A percentile compares a stretch with the other conserved stretches of the same genome.
These are phyloP conservation scores for Boletales sp. DNA, from an alignment of 768 basidiomycete species.

Conservation along the genomic window DNA sequence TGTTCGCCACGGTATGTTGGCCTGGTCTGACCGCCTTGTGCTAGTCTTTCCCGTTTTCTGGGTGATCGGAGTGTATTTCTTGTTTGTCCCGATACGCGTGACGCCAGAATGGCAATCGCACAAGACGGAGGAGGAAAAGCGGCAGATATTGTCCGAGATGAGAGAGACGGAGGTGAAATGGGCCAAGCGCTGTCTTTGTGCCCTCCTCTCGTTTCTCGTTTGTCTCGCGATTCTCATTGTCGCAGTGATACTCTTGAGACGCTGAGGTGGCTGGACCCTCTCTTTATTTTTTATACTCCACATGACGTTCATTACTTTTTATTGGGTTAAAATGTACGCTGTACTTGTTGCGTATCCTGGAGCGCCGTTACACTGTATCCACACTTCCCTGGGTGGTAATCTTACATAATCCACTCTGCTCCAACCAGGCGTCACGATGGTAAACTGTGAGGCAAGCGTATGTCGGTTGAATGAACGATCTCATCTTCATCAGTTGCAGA, in stretches of 20 bases:
- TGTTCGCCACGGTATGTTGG: not conserved
- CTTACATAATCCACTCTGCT: not conserved
- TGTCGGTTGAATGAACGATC: not conserved
- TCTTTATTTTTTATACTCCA: not conserved
- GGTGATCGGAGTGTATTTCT: slow-evolving; percentile 55
- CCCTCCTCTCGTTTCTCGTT: slow-evolving; percentile 44
- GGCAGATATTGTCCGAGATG: slow-evolving; percentile 44
- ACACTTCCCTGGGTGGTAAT: no score
- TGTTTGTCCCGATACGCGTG: slow-evolving; percentile 48
- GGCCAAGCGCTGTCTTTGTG: slow-evolving; percentile 54
- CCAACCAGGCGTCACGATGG: slow-evolving; percentile 14
- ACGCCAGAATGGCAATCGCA: slow-evolving; percentile 54
- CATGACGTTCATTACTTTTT: not conserved
- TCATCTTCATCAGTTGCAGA: slow-evolving; percentile 48
- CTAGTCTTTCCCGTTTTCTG: slow-evolving; percentile 63
- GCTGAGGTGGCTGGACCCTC: slow-evolving; percentile 15
- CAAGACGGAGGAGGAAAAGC: slow-evolving; percentile 50
- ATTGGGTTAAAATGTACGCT: slow-evolving; percentile 11
- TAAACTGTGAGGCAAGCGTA: slow-evolving; percentile 25
- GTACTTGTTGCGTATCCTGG: not conserved
- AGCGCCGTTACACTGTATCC: not conserved
- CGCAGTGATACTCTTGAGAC: slow-evolving; percentile 19
- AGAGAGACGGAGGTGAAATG: slow-evolving; percentile 51
- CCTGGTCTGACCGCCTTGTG: not conserved
- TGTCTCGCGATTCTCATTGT: slow-evolving; percentile 32